Evolutionary conservation across 2,329 filamentous ascomycete species (phyloP).

Genomic region (Fusarium fujikuroi): DNA sequence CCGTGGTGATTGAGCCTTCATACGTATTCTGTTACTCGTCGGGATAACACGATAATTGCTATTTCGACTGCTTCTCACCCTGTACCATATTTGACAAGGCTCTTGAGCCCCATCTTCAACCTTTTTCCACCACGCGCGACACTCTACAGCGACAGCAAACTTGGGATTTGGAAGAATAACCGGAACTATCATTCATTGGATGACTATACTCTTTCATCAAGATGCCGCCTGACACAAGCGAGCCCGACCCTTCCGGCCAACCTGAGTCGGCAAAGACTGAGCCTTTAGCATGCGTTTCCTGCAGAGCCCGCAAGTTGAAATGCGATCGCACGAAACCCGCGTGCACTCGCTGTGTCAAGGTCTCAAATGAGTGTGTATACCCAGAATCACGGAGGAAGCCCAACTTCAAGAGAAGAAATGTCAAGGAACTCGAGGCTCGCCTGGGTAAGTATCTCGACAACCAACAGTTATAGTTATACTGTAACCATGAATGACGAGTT

Average conservation of each 20-base stretch:
- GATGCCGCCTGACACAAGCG: constrained; percentile 40
- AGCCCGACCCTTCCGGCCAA: constrained; percentile 35
- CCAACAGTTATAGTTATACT: constrained; percentile 40
- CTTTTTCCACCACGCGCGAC: background rate
- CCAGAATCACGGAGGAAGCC: constrained; percentile 91
- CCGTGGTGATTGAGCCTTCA: constrained; percentile 3
- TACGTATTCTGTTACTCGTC: background rate
- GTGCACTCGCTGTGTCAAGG: constrained; percentile 81
- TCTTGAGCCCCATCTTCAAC: background rate
- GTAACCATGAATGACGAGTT: background rate
- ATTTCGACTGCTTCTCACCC: background rate
- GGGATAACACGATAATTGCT: constrained; percentile 2
- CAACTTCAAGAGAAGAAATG: constrained; percentile 87
- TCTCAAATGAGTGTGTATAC: constrained; percentile 83
- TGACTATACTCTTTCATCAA: constrained; percentile 19
- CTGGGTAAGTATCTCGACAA: constrained; percentile 75
- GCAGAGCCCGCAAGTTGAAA: constrained; percentile 84
- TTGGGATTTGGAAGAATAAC: background rate
- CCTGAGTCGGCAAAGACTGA: constrained; percentile 46
- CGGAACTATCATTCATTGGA: constrained; percentile 1
- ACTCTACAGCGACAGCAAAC: background rate
- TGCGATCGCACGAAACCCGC: constrained; percentile 85
- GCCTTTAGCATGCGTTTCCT: constrained; percentile 82
- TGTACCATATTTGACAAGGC: constrained; percentile 4
- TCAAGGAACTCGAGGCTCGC: constrained; percentile 88